Base-by-base conservation (phyloP, 2,329 filamentous ascomycete genomes). In the Sordariomycetes sp. region DNA sequence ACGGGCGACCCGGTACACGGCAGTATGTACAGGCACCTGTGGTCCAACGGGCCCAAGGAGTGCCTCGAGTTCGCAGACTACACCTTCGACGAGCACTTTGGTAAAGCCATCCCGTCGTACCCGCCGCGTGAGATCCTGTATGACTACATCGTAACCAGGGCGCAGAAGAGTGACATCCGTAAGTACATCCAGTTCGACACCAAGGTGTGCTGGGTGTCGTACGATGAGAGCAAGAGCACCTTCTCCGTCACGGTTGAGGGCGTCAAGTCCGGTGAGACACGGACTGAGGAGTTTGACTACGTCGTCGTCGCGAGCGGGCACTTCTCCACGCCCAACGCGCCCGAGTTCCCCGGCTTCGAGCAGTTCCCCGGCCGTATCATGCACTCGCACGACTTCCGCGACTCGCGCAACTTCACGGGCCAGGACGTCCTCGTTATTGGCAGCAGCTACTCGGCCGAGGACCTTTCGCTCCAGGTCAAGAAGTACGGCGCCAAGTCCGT, bases 321-420 rank as follows among this genome's bases (percentile, higher is more conserved):
- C 66, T 88, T 86, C 63, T 78, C 80, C 61, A 73, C 84, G 1
- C 82, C 83, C 0, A 78, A 76, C 58, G 69, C 88, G 1, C 85
- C 86, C 0, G 72, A 78, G 48, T 76, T 85, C 2, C 67, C 73
- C 0, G 86, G 85, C 0, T 71, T 88, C 3, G 66, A 71, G 28
- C 71, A 72, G n/a, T 87, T 80, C 60, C 78, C 80, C 0, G 72
- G 71, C 0, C 64, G 70, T 3, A 75, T 88, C 20, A 75, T 74
- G 3, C 86, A 89, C 64, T 89, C 87, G 0, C 92, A 90, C 65
- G 79, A 79, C 60, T 94, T 89, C 63, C 79, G 87, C 10, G 76
- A 70, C 0, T 80, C 87, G 0, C 74, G 81, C 17, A 65, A 72
- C 1, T 90, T 82, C 62, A 65, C 66, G 3, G 75, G 72, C 39